These are phyloP conservation scores for Pseudonitzschia pungens DNA, from an alignment of 108 stramenopile species.

Conservation along the genomic window DNA sequence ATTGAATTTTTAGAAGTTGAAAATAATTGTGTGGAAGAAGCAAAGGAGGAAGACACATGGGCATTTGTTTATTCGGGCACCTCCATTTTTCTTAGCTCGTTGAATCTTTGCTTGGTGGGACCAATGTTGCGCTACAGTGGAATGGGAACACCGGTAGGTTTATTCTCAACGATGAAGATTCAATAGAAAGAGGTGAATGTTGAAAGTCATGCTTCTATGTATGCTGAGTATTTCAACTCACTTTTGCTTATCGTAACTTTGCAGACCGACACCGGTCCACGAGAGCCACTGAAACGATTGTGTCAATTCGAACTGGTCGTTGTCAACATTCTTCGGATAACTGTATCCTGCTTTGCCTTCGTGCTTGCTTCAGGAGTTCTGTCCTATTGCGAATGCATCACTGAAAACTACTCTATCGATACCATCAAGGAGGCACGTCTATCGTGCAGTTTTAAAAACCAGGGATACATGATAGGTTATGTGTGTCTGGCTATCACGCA, in stretches of 20 bases:
- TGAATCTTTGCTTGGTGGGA: not conserved
- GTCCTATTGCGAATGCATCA: slow-evolving; percentile 19
- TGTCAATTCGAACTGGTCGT: slow-evolving; percentile 24
- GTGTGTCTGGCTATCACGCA: slow-evolving; percentile 3
- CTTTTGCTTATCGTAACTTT: not conserved
- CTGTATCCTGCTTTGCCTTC: slow-evolving; percentile 8
- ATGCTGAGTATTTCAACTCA: not conserved
- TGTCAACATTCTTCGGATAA: slow-evolving; percentile 18
- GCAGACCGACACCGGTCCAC: slow-evolving; percentile 14
- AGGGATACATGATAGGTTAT: not conserved
- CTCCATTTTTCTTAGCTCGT: not conserved
- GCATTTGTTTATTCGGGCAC: not conserved
- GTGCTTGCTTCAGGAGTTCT: not conserved
- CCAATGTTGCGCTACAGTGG: slow-evolving; percentile 4
- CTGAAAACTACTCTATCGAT: not conserved
- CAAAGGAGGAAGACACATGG: not conserved
- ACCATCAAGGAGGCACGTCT: not conserved
- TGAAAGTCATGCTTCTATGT: too few species aligned
- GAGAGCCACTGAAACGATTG: slow-evolving; percentile 9
- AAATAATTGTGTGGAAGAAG: not conserved
- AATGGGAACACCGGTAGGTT: slow-evolving; percentile 8
- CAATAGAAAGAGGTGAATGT: not conserved
- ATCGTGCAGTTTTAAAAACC: slow-evolving; percentile 6
- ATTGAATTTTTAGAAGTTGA: not conserved
- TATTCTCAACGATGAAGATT: not conserved